Evolutionary conservation across 495 filamentous ascomycete genomes (phyloP), one percentile per base, ranked within the genome.

Genomic region (Stereocaulon alpinum): DNA sequence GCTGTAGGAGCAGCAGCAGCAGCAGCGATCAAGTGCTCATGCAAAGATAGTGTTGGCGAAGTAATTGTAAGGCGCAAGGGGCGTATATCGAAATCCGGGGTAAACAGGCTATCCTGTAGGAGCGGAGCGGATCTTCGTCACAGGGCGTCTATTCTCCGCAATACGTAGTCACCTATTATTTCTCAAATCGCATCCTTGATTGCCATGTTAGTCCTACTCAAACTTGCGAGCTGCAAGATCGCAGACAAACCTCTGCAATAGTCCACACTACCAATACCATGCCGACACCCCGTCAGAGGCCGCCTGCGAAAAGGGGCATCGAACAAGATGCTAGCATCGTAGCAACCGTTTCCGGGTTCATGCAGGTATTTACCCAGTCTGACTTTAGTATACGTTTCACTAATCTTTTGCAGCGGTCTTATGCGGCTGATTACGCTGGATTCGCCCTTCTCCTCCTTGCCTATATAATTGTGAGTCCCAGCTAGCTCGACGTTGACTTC

Each of bases 351-450:
- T 73, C 72, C 47, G 72, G 74, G 10, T 75, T 78, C 61, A 77
- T 68, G 64, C 73, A 73, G 59, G 64, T 66, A 43, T 22, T 40
- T 24, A 9, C 12, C 0, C 47, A 29, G 17, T 22, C 15, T 15
- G 47, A 14, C 7, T 20, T 2, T 34, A 14, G 6, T 18, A 2
- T 12, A 10, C 7, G 2, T 15, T 45, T n/a, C 18, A 29, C 44
- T 63, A 17, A 66, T 17, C 2, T 2, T 15, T 0, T 3, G 6
- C 49, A 89, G 82, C 84, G 80, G 68, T 88, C 89, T 1, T 95
- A 96, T 72, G 85, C 86, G 15, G 80, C 87, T 10, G 94, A 98
- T 70, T 96, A 92, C 71, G 68, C 95, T 44, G 91, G 87, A 30
- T 79, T 96, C 53, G 76, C 77, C 3, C 65, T 88, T 32, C 77